Base-by-base conservation (phyloP, 202 grass and related monocot genomes). In the Eragrostis tef region DNA sequence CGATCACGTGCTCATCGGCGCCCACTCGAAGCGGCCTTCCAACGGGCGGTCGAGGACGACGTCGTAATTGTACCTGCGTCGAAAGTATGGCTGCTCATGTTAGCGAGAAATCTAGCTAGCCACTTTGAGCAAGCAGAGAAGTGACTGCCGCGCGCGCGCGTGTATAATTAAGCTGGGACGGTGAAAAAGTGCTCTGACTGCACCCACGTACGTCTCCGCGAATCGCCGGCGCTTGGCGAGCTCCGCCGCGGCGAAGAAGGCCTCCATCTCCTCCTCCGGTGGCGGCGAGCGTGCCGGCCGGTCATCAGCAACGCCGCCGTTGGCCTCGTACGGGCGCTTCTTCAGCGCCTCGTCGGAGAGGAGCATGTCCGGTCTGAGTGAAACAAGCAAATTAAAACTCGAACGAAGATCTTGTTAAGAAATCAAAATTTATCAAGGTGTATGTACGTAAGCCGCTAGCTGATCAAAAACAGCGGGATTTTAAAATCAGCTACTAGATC, bases 51-150 rank as follows among this genome's bases (percentile, higher is more conserved):
- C 88, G 12, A 86, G 76, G 83, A 73, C 76, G 14, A 93, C 14
- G 65, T 90, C 91, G 88, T 86, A 93, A 66, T 93, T 93, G 39
- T 93, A 93, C 79, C 91, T 93, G 83, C 51, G 49, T 3, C 11
- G 64, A 26, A 41, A 21, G 6, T 21, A 9, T 26, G 48, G 14
- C 46, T 16, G 75, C 80, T 80, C 15, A 2, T 24, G n/a, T 11
- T 13, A 17, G 43, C 3, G 13, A 80, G 70, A 6, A 24, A 66
- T 9, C 29, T 2, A 31, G 29, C 29, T 31, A 31, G 2, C n/a
- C n/a, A n/a, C 1, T 15, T 25, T 50, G 1, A 9, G 1, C 13
- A 45, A 13, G 42, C 16, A 31, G n/a, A 24, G 12, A 36, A n/a
- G 26, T 15, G 66, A 8, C 29, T 31, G 29, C 27, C 27, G 19